Conservation (phyloP, 139 green algal species). For the Choricystis sp. region DNA sequence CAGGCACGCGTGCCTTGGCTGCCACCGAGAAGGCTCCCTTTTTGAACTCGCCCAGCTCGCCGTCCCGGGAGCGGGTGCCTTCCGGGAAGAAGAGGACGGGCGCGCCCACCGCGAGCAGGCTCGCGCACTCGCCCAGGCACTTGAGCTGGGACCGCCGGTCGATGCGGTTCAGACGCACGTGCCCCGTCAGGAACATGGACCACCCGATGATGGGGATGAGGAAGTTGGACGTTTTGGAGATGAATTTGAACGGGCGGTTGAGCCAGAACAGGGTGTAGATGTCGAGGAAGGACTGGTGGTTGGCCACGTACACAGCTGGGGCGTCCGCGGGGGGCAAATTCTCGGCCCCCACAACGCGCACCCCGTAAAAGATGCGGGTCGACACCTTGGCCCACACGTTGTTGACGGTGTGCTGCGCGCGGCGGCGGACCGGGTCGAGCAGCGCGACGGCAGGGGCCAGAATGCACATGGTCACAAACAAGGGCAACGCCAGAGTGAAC, state of each 20-base stretch:
- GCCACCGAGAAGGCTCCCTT: slow-evolving; percentile 90
- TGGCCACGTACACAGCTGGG: slow-evolving; percentile 87
- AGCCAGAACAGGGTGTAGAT: slow-evolving; percentile 84
- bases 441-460: slow-evolving; percentile 53
- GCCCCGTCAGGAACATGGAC: slow-evolving; percentile 93
- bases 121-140: slow-evolving; percentile 64
- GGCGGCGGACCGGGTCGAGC: slow-evolving; percentile 54
- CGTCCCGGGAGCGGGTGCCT: slow-evolving; percentile 50
- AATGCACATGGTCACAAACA: slow-evolving; percentile 72
- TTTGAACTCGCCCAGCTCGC: slow-evolving; percentile 65
- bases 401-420: slow-evolving; percentile 77
- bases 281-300: slow-evolving; percentile 93
- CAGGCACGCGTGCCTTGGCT: slow-evolving; percentile 63
- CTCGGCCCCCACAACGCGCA: slow-evolving; percentile 58
- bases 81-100: slow-evolving; percentile 86
- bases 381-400: slow-evolving; percentile 79
- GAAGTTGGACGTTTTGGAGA: slow-evolving; percentile 93
- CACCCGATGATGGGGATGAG: slow-evolving; percentile 94
- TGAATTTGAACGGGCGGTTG: slow-evolving; percentile 89
- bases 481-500: slow-evolving; percentile 54
- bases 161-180: slow-evolving; percentile 76
- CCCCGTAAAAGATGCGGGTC: slow-evolving; percentile 63
- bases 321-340: slow-evolving; percentile 59
- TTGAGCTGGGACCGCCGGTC: slow-evolving; percentile 77
- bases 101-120: slow-evolving; percentile 53